Conservation (phyloP, 331 rosid species). For the Erythrophleum ivorense region DNA sequence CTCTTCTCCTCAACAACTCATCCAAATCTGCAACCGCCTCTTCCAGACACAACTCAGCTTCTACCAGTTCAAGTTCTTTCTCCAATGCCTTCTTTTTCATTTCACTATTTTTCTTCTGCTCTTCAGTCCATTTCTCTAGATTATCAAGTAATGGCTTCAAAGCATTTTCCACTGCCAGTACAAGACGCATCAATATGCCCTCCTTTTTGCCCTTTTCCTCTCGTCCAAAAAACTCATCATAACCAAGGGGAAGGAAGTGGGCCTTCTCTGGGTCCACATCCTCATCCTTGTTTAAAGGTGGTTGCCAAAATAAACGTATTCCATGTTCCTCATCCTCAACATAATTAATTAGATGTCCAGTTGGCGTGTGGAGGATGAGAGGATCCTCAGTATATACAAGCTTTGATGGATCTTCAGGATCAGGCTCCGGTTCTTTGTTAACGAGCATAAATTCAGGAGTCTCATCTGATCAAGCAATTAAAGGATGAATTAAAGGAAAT, state of each 20-base stretch:
- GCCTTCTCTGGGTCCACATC: constrained; percentile 76
- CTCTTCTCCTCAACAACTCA: constrained; percentile 57
- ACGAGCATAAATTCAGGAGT: constrained; percentile 87
- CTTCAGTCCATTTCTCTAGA: constrained; percentile 70
- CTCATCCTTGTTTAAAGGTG: constrained; percentile 65
- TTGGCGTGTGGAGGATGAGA: constrained; percentile 83
- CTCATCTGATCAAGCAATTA: constrained; percentile 63
- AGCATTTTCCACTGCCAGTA: constrained; percentile 57
- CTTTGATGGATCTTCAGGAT: constrained; percentile 88
- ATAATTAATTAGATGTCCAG: constrained; percentile 79
- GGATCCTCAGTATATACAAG: constrained; percentile 76
- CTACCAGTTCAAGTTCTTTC: constrained; percentile 70
- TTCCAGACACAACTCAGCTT: constrained; percentile 76
- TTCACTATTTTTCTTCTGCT: constrained; percentile 64
- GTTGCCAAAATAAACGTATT: constrained; percentile 91
- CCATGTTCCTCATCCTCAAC: constrained; percentile 80
- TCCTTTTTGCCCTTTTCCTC: constrained; percentile 34
- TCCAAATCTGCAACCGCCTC: constrained; percentile 80
- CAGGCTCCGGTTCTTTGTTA: constrained; percentile 87
- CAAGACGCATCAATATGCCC: constrained; percentile 44
- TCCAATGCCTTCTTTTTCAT: constrained; percentile 55
- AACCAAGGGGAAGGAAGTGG: constrained; percentile 78
- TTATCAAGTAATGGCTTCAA: constrained; percentile 60
- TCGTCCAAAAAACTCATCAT: constrained; percentile 77
- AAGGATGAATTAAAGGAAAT: constrained; percentile 32